Evolutionary conservation across 306 rosid species (phyloP), one percentile per base, ranked within the genome.

Genomic region (Acacia confusa): DNA sequence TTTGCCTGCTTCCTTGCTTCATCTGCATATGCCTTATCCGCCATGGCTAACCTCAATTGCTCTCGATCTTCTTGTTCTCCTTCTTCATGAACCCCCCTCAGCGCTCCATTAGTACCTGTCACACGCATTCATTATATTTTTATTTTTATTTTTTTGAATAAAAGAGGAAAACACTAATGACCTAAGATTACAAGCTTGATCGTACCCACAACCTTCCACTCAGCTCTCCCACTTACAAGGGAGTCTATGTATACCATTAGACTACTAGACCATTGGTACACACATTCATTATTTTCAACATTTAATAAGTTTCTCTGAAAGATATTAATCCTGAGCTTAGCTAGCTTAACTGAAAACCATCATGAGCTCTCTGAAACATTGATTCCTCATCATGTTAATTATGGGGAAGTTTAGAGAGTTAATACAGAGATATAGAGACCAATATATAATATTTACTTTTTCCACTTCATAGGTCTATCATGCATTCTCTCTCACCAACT

Each of bases 1-100:
- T 85, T 90, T 0, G 98, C 97, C 75, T 93, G 90, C 57, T 87
- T 82, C 78, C 99, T 85, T 0, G 98, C 99, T 76, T 93, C 98
- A 58, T 95, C 98, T 2, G 98, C 98, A 7, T 88, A 92, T 0
- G 82, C 81, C 73, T 91, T 95, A 78, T 95, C 99, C 1, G 83
- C 93, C 92, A 88, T 87, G 6, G 99, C 99, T n/a, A 91, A 48
- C 90, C 92, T 91, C 36, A 91, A 36, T 20, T 91, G 86, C 28
- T 91, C 95, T 16, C 86, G 76, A 1, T 86, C 52, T 47, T 47
- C 52, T 14, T 16, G 92, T 81, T 90, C 88, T 50, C 89, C 92
- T 65, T 91, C 90, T 2, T 36, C 16, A 40, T 0, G 72, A 53
- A 89, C 50, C 88, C 88, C 40, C 88, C 84, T 85, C 57, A 84